Evolutionary conservation across 495 filamentous ascomycete species (phyloP), one percentile per base, ranked within the genome.

Genomic region (Xylaria bambusicola): DNA sequence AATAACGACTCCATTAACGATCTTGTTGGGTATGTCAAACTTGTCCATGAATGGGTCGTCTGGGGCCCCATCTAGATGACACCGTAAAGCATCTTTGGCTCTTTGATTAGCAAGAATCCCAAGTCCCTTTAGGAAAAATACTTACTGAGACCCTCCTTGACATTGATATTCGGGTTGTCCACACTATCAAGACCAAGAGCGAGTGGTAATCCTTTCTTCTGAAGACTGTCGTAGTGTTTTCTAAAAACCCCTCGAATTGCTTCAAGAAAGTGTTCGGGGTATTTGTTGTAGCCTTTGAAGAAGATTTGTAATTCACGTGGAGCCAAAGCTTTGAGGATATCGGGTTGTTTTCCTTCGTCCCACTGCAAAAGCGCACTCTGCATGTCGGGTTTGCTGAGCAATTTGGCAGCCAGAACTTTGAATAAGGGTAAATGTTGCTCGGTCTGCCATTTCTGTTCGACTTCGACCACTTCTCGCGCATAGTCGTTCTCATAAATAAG

Each of bases 401-500:
- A 7, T 15, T 56, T 44, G 17, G 35, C 31, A 12, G 35, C 58
- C 10, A 61, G 6, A 38, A 9, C 8, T 17, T 56, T 44, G 13
- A 61, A 50, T 9, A 54, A 13, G 15, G 58, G 42, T 15, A 23
- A 65, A 17, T 51, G 56, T 64, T 67, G 18, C 12, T 53, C 29
- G 9, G 29, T 26, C 12, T 38, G 40, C 15, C 8, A 9, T 26
- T 24, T 70, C 17, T 65, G 44, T 45, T 66, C 63, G 8, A 62
- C 5, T 3, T 45, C 41, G 53, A 41, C 44, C 36, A 53, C 12
- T 55, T 24, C 5, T 26, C 24, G 23, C 3, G 24, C 47, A 15
- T 48, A 51, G 13, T 67, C 29, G 35, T 77, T 77, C 65, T 77
- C 63, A 13, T 66, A 63, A 36, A 51, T 41, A 17, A 78, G 36